Conservation (phyloP, 2,329 filamentous ascomycete genomes). For the Ascochyta clinopodiicola region DNA sequence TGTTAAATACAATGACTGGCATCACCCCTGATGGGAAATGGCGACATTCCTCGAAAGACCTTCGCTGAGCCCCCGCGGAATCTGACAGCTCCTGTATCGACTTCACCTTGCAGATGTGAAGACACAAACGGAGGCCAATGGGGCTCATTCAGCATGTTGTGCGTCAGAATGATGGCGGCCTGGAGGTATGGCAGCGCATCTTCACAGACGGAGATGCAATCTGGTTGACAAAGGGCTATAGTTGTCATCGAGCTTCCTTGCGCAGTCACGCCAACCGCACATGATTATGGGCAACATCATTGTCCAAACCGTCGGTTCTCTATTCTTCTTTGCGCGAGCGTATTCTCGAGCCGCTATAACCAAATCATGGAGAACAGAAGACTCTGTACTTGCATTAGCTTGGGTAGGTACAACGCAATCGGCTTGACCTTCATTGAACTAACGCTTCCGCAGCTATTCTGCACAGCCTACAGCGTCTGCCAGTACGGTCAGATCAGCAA, state of each 20-base stretch:
- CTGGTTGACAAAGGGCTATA: neutral
- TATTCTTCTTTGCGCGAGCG: constrained; percentile 27
- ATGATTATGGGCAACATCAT: constrained; percentile 28
- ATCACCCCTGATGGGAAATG: constrained; percentile 7
- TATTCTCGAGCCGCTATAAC: constrained; percentile 26
- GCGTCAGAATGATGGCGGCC: constrained; percentile 11
- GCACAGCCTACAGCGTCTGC: constrained; percentile 26
- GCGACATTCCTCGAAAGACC: constrained; percentile 9
- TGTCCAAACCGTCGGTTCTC: constrained; percentile 22
- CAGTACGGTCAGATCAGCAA: constrained; percentile 30
- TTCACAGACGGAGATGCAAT: neutral
- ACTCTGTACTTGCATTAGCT: constrained; percentile 21
- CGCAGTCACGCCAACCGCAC: constrained; percentile 22
- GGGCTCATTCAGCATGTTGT: constrained; percentile 5
- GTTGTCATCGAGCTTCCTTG: constrained; percentile 9
- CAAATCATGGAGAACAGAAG: constrained; percentile 27
- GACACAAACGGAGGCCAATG: constrained; percentile 6
- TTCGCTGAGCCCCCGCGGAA: neutral
- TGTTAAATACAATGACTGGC: neutral
- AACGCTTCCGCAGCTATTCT: constrained; percentile 16
- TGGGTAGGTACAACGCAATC: constrained; percentile 22
- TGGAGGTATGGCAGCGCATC: constrained; percentile 1
- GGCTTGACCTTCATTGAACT: neutral
- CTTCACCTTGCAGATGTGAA: neutral
- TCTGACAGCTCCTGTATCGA: constrained; percentile 5